A percentile compares a stretch with the other conserved stretches of the same genome.
Evolutionary conservation across 805 yeast species (phyloP).

Genomic region (Isabelozyma rhagii): DNA sequence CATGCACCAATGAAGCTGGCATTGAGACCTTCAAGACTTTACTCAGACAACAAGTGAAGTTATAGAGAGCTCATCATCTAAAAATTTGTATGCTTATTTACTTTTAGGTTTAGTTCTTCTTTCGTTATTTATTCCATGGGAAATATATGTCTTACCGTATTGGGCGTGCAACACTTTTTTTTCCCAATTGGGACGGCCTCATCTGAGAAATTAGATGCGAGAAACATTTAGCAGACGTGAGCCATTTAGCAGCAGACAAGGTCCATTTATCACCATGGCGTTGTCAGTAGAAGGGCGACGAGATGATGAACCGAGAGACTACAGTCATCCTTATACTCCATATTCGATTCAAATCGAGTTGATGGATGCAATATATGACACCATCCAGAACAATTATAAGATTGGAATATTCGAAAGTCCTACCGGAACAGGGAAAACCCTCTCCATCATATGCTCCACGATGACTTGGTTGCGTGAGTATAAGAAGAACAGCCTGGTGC

Average conservation of each 20-base stretch:
- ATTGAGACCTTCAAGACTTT: conserved; percentile 8
- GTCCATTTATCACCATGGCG: too few relatives aligned
- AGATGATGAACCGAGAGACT: conserved; percentile 14
- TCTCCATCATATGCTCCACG: conserved; percentile 80
- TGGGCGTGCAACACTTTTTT: not conserved
- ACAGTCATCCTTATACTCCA: conserved; percentile 78
- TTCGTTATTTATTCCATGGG: not conserved
- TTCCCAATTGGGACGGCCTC: too few relatives aligned
- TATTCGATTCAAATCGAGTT: conserved; percentile 73
- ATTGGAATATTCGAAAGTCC: conserved; percentile 89
- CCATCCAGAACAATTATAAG: conserved; percentile 53
- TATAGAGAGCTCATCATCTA: not conserved
- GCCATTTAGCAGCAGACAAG: too few relatives aligned
- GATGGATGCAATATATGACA: conserved; percentile 71
- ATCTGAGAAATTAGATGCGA: too few relatives aligned
- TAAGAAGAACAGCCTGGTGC: conserved; percentile 18
- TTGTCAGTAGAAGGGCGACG: not conserved
- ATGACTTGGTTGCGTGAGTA: conserved; percentile 75
- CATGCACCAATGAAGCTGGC: conserved; percentile 13
- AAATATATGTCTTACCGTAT: not conserved
- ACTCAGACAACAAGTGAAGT: conserved; percentile 1
- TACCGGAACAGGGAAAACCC: conserved; percentile 91
- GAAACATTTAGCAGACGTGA: too few relatives aligned
- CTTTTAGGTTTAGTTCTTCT: conserved; percentile 3
- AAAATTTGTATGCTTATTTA: too few relatives aligned